Conservation (phyloP, 1,284 basidiomycete species). For the Ceratobasidium papillatum region DNA sequence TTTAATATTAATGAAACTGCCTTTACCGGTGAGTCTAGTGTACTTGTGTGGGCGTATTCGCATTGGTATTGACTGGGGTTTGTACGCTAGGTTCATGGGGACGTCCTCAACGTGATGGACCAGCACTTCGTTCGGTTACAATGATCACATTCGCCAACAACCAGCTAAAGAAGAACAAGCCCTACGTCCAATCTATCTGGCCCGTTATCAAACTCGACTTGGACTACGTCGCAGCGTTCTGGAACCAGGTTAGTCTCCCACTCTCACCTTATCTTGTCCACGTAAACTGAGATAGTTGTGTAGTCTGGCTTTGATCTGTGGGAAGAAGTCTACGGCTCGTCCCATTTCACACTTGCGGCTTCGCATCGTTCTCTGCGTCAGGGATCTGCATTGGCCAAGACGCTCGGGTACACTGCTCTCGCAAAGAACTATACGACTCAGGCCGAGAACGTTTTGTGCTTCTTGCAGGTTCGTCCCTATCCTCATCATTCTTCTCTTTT, state of each 20-base stretch:
- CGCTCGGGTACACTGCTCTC: slow-evolving; percentile 55
- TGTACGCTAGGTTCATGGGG: slow-evolving; percentile 31
- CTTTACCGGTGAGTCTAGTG: slow-evolving; percentile 44
- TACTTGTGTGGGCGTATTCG: slow-evolving; percentile 1
- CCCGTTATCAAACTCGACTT: slow-evolving; percentile 45
- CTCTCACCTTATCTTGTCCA: neutral
- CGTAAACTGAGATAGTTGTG: neutral
- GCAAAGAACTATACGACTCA: slow-evolving; percentile 57
- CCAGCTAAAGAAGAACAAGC: slow-evolving; percentile 41
- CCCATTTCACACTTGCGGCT: slow-evolving; percentile 68
- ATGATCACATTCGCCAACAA: slow-evolving; percentile 47
- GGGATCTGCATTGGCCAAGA: slow-evolving; percentile 61
- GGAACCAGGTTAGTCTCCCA: slow-evolving; percentile 39
- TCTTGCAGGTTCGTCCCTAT: slow-evolving; percentile 56
- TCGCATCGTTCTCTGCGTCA: slow-evolving; percentile 67
- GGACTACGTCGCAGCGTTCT: slow-evolving; percentile 45
- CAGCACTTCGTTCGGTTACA: slow-evolving; percentile 47
- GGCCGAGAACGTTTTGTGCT: slow-evolving; percentile 64
- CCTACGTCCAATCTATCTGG: slow-evolving; percentile 43
- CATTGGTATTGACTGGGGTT: slow-evolving; percentile 36
- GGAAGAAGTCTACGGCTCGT: slow-evolving; percentile 70
- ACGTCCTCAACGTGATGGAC: slow-evolving; percentile 51
- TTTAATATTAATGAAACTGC: slow-evolving; percentile 47
- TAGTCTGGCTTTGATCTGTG: slow-evolving; percentile 65
- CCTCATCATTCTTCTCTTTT: neutral